Percentiles rank a stretch among this genome's conserved stretches.
These are phyloP conservation scores for Ascochyta fabae DNA, from an alignment of 2,329 filamentous ascomycete species.

Conservation along the genomic window DNA sequence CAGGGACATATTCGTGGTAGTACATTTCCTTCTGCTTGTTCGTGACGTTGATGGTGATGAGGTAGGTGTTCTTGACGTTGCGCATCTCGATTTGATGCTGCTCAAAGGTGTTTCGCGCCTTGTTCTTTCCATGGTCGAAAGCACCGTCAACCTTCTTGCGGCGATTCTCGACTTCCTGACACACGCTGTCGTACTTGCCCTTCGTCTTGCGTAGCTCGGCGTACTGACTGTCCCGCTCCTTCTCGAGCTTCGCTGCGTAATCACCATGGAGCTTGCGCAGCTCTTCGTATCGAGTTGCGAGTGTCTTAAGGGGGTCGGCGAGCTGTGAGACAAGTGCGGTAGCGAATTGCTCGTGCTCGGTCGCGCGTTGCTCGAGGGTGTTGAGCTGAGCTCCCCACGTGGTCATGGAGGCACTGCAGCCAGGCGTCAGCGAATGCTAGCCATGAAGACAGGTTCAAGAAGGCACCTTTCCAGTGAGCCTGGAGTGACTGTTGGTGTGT, in stretches of 20 bases:
- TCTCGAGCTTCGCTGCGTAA: slow-evolving; percentile 86
- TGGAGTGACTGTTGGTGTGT: slow-evolving; percentile 89
- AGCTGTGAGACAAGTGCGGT: slow-evolving; percentile 79
- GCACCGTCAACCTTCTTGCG: slow-evolving; percentile 94
- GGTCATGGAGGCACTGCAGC: slow-evolving; percentile 83
- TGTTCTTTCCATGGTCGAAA: slow-evolving; percentile 85
- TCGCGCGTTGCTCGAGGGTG: slow-evolving; percentile 84
- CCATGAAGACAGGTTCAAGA: neutral
- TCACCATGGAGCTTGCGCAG: slow-evolving; percentile 89
- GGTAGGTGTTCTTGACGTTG: slow-evolving; percentile 97
- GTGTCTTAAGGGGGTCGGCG: slow-evolving; percentile 82
- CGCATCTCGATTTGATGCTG: slow-evolving; percentile 95
- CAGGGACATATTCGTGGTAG: slow-evolving; percentile 95
- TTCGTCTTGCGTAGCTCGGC: slow-evolving; percentile 88
- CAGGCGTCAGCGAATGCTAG: slow-evolving; percentile 29
- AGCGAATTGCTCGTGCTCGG: slow-evolving; percentile 86
- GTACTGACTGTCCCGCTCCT: slow-evolving; percentile 85
- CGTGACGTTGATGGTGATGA: slow-evolving; percentile 94
- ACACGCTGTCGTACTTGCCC: slow-evolving; percentile 88
- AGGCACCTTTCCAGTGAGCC: slow-evolving; percentile 86
- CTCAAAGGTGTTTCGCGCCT: slow-evolving; percentile 89
- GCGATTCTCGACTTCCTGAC: slow-evolving; percentile 91
- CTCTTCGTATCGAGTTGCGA: slow-evolving; percentile 81
- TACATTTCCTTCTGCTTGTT: slow-evolving; percentile 98
- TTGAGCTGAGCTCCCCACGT: slow-evolving; percentile 96